A percentile compares a stretch with the other conserved stretches of the same genome.
These are phyloP conservation scores for Pyrenula massariospora DNA, from an alignment of 495 filamentous ascomycete species.

Conservation along the genomic window DNA sequence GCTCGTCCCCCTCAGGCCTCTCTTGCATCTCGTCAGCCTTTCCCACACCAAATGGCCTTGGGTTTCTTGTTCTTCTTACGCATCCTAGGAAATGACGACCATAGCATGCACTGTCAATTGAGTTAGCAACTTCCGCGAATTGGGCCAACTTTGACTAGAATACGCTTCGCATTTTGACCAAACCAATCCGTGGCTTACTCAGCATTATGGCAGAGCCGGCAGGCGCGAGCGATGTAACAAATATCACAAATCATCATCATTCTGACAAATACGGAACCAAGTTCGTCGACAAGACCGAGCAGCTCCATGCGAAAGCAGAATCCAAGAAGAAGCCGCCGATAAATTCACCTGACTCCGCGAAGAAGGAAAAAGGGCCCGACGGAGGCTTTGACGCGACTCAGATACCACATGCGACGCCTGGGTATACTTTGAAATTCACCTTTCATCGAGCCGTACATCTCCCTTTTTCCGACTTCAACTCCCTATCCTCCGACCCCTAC, in stretches of 20 bases:
- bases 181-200: too few species aligned
- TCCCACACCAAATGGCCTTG: too few species aligned
- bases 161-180: too few species aligned
- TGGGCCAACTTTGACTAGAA: too few species aligned
- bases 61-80: too few species aligned
- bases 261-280: slow-evolving; percentile 24
- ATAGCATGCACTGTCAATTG: too few species aligned
- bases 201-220: not conserved
- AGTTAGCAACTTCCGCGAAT: too few species aligned
- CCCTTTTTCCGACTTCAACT: slow-evolving; percentile 67
- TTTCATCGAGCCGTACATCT: slow-evolving; percentile 73
- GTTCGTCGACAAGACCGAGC: slow-evolving; percentile 44
- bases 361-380: slow-evolving; percentile 41
- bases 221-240: not conserved
- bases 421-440: slow-evolving; percentile 75
- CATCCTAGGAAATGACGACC: too few species aligned
- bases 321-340: slow-evolving; percentile 15
- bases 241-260: not conserved
- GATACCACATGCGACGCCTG: slow-evolving; percentile 56
- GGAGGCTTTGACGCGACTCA: slow-evolving; percentile 75
- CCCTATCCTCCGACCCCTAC: slow-evolving; percentile 76
- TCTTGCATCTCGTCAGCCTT: not conserved
- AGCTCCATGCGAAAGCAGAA: slow-evolving; percentile 38
- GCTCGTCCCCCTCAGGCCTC: not conserved
- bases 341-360: slow-evolving; percentile 8